A percentile compares a stretch with the other conserved stretches of the same genome.
Evolutionary conservation across 495 filamentous ascomycete genomes (phyloP).

Genomic region (Cladorrhinum samala): DNA sequence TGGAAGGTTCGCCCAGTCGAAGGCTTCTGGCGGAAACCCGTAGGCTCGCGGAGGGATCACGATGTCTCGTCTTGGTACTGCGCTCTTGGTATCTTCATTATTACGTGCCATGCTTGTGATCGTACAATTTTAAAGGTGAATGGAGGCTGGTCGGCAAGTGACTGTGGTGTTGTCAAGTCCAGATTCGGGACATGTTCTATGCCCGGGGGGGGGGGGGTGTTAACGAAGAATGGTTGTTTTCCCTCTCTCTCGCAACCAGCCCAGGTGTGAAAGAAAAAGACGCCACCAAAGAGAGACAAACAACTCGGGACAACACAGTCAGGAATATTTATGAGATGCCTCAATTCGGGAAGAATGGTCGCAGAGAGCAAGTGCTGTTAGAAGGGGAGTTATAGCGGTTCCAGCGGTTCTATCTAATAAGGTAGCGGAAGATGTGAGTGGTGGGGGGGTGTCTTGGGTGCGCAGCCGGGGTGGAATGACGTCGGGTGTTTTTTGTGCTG

Average conservation of each 20-base stretch:
- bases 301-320: no score
- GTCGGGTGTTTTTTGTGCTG: slow-evolving; percentile 11
- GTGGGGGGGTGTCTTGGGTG: not conserved
- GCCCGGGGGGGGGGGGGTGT: no score
- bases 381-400: not conserved
- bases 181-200: no score
- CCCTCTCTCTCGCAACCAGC: no score
- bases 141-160: no score
- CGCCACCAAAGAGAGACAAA: no score
- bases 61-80: slow-evolving; percentile 13
- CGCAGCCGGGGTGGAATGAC: slow-evolving; percentile 16
- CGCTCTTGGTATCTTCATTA: not conserved
- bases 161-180: no score
- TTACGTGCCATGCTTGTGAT: slow-evolving; percentile 3
- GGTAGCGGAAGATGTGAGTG: not conserved
- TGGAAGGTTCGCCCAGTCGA: slow-evolving; percentile 47
- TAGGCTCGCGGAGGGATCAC: slow-evolving; percentile 28
- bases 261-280: no score
- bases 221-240: no score
- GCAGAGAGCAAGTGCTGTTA: no score
- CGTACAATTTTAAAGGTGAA: not conserved
- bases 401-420: not conserved
- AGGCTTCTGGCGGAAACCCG: slow-evolving; percentile 43
- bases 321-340: no score
- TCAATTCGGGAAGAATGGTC: no score